Evolutionary conservation across 1,139 yeast species (phyloP).

Genomic region (Candida sp.): DNA sequence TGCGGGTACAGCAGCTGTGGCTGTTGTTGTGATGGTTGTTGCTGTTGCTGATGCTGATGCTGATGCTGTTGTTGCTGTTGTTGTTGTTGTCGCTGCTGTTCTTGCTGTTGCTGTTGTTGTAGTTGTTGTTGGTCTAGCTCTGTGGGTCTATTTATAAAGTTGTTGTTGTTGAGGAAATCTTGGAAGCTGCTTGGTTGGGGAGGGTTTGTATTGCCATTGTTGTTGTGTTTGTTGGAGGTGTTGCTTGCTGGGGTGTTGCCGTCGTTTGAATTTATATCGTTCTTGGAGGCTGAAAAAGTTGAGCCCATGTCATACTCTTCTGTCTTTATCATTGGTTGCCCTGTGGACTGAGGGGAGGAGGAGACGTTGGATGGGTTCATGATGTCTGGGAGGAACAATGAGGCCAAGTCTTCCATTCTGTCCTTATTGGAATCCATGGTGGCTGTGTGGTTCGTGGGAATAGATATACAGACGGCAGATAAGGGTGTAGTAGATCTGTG

Average conservation of each 20-base stretch:
- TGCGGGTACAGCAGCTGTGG: conserved; percentile 14
- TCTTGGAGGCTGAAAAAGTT: not conserved
- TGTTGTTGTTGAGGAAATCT: conserved; percentile 25
- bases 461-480: not conserved
- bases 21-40: conserved; percentile 1
- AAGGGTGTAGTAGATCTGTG: not conserved
- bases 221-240: not conserved
- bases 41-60: conserved; percentile 6
- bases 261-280: not conserved
- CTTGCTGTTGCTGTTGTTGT: conserved; percentile 4
- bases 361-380: conserved; percentile 26
- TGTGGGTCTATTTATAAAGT: conserved; percentile 21
- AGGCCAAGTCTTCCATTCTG: conserved; percentile 44
- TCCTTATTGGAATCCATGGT: conserved; percentile 21
- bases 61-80: conserved; percentile 16
- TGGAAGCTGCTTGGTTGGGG: conserved; percentile 19
- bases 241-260: not conserved
- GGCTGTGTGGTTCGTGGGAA: not conserved
- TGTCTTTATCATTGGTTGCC: not conserved
- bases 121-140: conserved; percentile 2
- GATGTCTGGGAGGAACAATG: conserved; percentile 48
- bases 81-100: conserved; percentile 7
- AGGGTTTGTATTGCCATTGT: not conserved
- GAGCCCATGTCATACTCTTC: conserved; percentile 4
- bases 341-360: conserved; percentile 1